Evolutionary conservation across 495 filamentous ascomycete species (phyloP), one percentile per base, ranked within the genome.

Genomic region (Penicillium alfredii): DNA sequence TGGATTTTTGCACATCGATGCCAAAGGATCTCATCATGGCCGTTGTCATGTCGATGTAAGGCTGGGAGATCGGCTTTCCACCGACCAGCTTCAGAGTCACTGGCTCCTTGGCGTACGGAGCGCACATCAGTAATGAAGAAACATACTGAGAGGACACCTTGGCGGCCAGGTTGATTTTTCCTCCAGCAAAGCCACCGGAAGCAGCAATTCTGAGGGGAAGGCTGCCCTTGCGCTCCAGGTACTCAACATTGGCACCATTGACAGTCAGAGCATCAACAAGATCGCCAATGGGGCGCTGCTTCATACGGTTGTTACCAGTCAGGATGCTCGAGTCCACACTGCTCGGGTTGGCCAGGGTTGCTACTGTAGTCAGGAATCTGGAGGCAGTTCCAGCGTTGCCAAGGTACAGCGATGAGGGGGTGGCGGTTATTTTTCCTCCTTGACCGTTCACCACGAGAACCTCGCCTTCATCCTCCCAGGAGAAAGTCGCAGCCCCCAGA

Each of bases 41-140:
- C 9, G 86, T 89, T 10, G 92, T 99, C 89, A 99, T 96, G 49
- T 97, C 88, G 55, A 97, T 97, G 53, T 99, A 99, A 10, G 82
- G 82, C 58, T 96, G 88, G 1, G 90, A 96, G 43, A 97, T 95
- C 3, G 90, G 89, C 64, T 93, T 94, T 35, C 88, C 92, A 25
- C 90, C 90, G 25, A 95, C 82, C 29, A 99, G 68, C 6, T 80
- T 81, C 43, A 99, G 66, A 5, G 87, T 95, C 17, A 97, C 88
- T 2, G 92, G 86, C 48, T 89, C 78, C 61, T 90, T 93, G 33
- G 92, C 92, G 47, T 95, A 96, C 2, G 92, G 92, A 5, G 93
- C 93, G 44, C 86, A 93, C 89, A 99, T 94, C 17, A 99, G 71
- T 31, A 99, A 72, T 4, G 88, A 94, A 1, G 90, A 96, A 20